Evolutionary conservation across 208 protist genomes (phyloP).

Genomic region (Zelonia costaricensis): DNA sequence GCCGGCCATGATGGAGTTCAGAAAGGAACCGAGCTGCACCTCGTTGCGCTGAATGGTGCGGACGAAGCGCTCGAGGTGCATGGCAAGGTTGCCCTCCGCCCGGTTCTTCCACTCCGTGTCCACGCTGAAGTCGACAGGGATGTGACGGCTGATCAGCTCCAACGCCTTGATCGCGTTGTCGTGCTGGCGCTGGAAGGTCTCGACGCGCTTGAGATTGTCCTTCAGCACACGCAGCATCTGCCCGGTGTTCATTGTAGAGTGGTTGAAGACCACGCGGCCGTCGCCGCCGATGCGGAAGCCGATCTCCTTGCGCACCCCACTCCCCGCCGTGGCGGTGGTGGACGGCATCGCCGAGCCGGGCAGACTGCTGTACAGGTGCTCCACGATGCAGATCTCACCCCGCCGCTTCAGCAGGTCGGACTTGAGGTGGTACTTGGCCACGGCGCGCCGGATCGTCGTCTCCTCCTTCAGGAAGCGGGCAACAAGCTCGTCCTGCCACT

Average conservation of each 20-base stretch:
- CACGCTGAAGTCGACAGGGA: conserved; percentile 84
- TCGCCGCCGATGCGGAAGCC: conserved; percentile 76
- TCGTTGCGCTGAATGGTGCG: conserved; percentile 69
- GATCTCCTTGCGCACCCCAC: conserved; percentile 56
- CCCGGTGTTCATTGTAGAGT: conserved; percentile 63
- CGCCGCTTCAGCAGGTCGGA: conserved; percentile 72
- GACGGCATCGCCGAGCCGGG: conserved; percentile 11
- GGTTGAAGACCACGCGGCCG: conserved; percentile 64
- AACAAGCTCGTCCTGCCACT: conserved; percentile 76
- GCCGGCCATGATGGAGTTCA: conserved; percentile 36
- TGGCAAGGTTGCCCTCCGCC: conserved; percentile 64
- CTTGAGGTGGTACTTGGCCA: conserved; percentile 78
- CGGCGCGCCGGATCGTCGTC: conserved; percentile 54
- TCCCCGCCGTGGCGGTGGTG: neutral
- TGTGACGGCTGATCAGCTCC: conserved; percentile 69
- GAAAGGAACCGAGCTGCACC: conserved; percentile 48
- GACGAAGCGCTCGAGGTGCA: conserved; percentile 58
- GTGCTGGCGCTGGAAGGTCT: conserved; percentile 54
- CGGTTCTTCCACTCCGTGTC: conserved; percentile 80
- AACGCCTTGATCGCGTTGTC: conserved; percentile 57
- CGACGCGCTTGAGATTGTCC: conserved; percentile 70
- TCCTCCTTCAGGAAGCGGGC: conserved; percentile 66
- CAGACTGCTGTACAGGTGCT: conserved; percentile 52
- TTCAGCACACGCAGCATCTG: conserved; percentile 81
- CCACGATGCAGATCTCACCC: conserved; percentile 57